Percentiles rank a stretch among this genome's conserved stretches.
Evolutionary conservation across 352 stramenopile species (phyloP).

Genomic region (Phytopythium kandeliae): DNA sequence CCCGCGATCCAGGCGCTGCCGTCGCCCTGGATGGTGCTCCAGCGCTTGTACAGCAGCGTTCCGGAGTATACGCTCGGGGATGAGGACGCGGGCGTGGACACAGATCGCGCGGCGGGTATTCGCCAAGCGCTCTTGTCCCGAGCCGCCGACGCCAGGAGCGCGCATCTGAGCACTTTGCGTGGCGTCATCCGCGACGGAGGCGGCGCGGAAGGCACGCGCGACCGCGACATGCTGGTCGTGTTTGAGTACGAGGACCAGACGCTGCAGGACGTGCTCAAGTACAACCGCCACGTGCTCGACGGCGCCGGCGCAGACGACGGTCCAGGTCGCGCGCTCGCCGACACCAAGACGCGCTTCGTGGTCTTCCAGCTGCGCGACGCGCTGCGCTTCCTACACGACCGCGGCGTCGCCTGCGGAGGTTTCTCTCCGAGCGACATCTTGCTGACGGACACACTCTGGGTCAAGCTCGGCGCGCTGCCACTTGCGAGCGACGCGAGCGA

Average conservation of each 20-base stretch:
- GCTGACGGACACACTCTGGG: conserved; percentile 43
- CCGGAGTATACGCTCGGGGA: conserved; percentile 22
- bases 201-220: neutral
- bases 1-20: conserved; percentile 11
- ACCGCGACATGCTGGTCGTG: conserved; percentile 28
- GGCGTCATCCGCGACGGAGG: conserved; percentile 20
- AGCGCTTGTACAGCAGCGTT: conserved; percentile 47
- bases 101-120: too few species aligned
- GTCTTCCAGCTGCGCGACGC: conserved; percentile 53
- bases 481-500: neutral
- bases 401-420: conserved; percentile 28
- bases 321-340: conserved; percentile 23
- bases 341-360: conserved; percentile 63
- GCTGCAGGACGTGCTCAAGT: conserved; percentile 67
- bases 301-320: conserved; percentile 10
- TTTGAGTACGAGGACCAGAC: conserved; percentile 66
- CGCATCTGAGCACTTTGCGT: conserved; percentile 29
- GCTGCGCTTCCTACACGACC: conserved; percentile 40
- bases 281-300: conserved; percentile 55
- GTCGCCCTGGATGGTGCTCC: conserved; percentile 22
- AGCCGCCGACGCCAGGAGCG: conserved; percentile 16
- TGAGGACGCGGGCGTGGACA: neutral
- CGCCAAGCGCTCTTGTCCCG: conserved; percentile 13
- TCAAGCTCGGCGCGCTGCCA: conserved; percentile 39
- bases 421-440: conserved; percentile 38